Evolutionary conservation across 129 eudicot genomes (phyloP).

Genomic region (Arctium minus): DNA sequence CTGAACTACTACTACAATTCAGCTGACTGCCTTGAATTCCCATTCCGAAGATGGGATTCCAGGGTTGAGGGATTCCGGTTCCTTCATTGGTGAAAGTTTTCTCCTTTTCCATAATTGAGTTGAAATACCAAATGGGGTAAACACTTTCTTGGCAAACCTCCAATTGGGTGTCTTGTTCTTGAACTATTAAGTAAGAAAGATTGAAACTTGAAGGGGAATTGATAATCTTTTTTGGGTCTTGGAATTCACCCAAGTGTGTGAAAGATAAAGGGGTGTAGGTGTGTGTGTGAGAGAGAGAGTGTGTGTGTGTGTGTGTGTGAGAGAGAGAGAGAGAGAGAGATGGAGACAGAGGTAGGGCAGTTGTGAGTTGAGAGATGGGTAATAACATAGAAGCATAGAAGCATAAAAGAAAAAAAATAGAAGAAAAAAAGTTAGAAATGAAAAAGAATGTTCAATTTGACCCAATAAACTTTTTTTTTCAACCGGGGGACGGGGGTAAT

Average conservation of each 20-base stretch:
- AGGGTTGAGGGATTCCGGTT: constrained; percentile 26
- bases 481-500: too few relatives aligned
- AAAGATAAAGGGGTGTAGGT: constrained; percentile 26
- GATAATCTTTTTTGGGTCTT: constrained; percentile 32
- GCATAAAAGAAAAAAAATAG: constrained; percentile 28
- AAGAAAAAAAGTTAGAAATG: constrained; percentile 14
- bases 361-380: constrained; percentile 3
- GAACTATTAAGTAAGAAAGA: constrained; percentile 18
- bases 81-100: constrained; percentile 36
- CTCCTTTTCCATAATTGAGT: constrained; percentile 43
- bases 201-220: constrained; percentile 21
- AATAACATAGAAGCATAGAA: constrained; percentile 17
- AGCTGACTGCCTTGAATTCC: constrained; percentile 41
- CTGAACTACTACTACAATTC: constrained; percentile 24
- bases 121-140: constrained; percentile 22
- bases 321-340: constrained; percentile 2
- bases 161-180: constrained; percentile 25
- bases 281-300: constrained; percentile 6
- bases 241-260: constrained; percentile 52
- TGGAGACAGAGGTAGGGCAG: not conserved
- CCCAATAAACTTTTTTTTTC: not conserved
- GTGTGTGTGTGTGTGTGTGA: not conserved
- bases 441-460: constrained; percentile 36
- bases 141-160: constrained; percentile 10
- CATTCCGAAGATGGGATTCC: constrained; percentile 48